These are phyloP conservation scores for Viola pubescens DNA, from an alignment of 441 rosid species.

Conservation along the genomic window DNA sequence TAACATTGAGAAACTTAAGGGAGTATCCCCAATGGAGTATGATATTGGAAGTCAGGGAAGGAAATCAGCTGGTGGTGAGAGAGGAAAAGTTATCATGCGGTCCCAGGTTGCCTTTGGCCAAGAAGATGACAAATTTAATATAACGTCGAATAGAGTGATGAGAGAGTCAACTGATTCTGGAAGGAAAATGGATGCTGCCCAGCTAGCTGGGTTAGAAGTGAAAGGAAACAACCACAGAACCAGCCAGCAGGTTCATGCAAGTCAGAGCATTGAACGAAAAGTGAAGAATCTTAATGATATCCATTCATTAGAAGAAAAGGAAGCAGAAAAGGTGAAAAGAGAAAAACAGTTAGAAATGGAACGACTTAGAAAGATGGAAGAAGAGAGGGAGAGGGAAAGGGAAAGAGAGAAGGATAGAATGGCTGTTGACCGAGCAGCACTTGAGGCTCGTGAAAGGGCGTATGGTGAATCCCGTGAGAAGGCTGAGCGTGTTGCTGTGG, in stretches of 20 bases:
- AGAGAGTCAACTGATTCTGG: slow-evolving; percentile 30
- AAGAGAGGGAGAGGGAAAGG: slow-evolving; percentile 83
- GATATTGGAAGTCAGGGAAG: slow-evolving; percentile 26
- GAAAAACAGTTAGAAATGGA: slow-evolving; percentile 59
- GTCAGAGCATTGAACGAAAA: slow-evolving; percentile 31
- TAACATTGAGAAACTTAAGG: slow-evolving; percentile 23
- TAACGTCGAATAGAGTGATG: slow-evolving; percentile 28
- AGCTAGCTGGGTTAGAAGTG: slow-evolving; percentile 25
- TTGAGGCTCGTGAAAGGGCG: slow-evolving; percentile 47
- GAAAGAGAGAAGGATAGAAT: slow-evolving; percentile 93
- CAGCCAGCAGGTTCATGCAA: slow-evolving; percentile 25
- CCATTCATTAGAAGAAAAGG: slow-evolving; percentile 34
- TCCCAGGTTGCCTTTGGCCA: too few species aligned
- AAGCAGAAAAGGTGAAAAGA: slow-evolving; percentile 45
- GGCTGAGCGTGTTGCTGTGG: slow-evolving; percentile 48
- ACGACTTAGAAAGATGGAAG: slow-evolving; percentile 62
- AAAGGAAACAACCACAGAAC: slow-evolving; percentile 26
- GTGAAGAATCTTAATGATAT: slow-evolving; percentile 29
- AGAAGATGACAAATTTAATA: slow-evolving; percentile 29
- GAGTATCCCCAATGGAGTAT: slow-evolving; percentile 15
- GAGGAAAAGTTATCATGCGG: too few species aligned
- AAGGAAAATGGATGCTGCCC: slow-evolving; percentile 25
- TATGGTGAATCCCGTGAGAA: slow-evolving; percentile 44
- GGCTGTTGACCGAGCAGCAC: slow-evolving; percentile 57
- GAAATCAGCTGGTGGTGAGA: not conserved